Conservation (phyloP, 441 rosid species). For the Syzygium syzygioides region DNA sequence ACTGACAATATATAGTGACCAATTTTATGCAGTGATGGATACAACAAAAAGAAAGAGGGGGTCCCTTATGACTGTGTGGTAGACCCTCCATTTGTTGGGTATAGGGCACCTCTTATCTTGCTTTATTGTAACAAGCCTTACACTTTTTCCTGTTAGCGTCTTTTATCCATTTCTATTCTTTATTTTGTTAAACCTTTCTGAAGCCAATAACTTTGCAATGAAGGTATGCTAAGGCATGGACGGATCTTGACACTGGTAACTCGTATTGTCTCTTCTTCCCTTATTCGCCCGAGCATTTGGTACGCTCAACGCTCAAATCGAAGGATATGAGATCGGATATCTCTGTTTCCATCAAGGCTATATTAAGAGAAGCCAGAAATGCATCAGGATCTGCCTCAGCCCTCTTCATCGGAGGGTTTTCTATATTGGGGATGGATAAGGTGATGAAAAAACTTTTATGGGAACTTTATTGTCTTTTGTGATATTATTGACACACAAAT, state of each 20-base stretch:
- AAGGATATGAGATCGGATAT: constrained; percentile 56
- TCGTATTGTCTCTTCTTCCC: constrained; percentile 83
- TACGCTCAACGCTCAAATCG: constrained; percentile 38
- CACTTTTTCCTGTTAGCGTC: background rate
- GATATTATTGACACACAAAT: background rate
- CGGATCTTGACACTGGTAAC: constrained; percentile 51
- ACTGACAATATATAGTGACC: background rate
- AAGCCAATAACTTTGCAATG: constrained; percentile 12
- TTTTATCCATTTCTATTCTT: background rate
- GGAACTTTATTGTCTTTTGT: background rate
- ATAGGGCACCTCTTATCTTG: constrained; percentile 17
- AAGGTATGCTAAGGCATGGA: constrained; percentile 86
- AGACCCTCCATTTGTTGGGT: constrained; percentile 86
- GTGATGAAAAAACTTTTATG: background rate
- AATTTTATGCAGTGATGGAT: background rate
- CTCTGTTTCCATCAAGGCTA: constrained; percentile 55
- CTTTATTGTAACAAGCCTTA: background rate
- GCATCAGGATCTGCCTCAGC: constrained; percentile 82
- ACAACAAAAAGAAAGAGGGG: constrained; percentile 28
- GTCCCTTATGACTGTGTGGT: constrained; percentile 57
- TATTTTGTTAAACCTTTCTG: constrained; percentile 4
- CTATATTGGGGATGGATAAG: constrained; percentile 51
- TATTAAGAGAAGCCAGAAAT: constrained; percentile 47
- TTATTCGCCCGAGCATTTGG: constrained; percentile 85
- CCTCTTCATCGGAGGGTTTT: constrained; percentile 85